Evolutionary conservation across 1,284 basidiomycete genomes (phyloP).

Genomic region (Abortiporus biennis): DNA sequence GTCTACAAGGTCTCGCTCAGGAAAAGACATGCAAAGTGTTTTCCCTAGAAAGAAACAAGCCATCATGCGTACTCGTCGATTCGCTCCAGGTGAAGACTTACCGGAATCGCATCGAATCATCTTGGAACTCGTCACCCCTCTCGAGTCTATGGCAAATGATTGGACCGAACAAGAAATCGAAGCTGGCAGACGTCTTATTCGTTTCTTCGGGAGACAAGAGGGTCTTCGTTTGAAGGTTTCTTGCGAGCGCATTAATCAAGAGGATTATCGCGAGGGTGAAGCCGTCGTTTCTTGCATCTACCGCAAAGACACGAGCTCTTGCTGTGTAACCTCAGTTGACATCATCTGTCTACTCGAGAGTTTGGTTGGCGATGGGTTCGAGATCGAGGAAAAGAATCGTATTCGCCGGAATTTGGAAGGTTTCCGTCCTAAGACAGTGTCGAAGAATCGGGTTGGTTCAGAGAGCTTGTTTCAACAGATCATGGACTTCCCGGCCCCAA

Average conservation of each 20-base stretch:
- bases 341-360: conserved; percentile 90
- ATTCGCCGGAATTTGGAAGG: conserved; percentile 93
- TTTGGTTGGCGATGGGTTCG: conserved; percentile 79
- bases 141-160: conserved; percentile 42
- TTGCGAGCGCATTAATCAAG: conserved; percentile 53
- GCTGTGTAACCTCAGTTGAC: conserved; percentile 92
- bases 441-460: conserved; percentile 77
- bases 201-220: conserved; percentile 58
- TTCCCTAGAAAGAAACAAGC: conserved; percentile 18
- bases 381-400: conserved; percentile 94
- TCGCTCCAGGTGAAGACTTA: conserved; percentile 25
- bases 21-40: no score
- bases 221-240: conserved; percentile 58
- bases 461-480: conserved; percentile 90
- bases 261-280: conserved; percentile 50
- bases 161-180: conserved; percentile 55
- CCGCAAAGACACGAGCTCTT: conserved; percentile 71
- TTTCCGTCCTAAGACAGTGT: conserved; percentile 85
- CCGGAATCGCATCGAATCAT: conserved; percentile 39
- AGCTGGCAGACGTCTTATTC: conserved; percentile 66
- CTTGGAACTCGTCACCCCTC: conserved; percentile 50
- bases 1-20: no score
- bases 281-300: conserved; percentile 88
- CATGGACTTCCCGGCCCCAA: conserved; percentile 93
- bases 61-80: conserved; percentile 31